These are phyloP conservation scores for Boletus coccyginus DNA, from an alignment of 768 basidiomycete species.

Conservation along the genomic window DNA sequence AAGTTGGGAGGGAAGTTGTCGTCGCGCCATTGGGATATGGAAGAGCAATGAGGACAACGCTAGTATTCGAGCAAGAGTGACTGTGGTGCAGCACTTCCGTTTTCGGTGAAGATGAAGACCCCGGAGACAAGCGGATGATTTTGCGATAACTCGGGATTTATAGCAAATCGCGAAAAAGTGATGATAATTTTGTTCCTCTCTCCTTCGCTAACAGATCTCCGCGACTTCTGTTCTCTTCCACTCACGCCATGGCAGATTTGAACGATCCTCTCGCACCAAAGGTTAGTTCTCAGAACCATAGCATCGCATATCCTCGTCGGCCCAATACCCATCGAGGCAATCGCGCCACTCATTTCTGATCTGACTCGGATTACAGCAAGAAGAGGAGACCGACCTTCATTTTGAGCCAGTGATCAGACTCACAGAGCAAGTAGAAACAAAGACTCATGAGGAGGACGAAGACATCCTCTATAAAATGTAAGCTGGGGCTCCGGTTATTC, in stretches of 20 bases:
- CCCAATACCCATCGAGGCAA: slow-evolving; percentile 21
- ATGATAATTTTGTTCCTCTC: slow-evolving; percentile 26
- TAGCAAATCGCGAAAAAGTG: slow-evolving; percentile 14
- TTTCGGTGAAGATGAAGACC: slow-evolving; percentile 17
- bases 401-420: slow-evolving; percentile 97
- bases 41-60: neutral
- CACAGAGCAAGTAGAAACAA: slow-evolving; percentile 92
- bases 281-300: slow-evolving; percentile 41
- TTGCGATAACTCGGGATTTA: slow-evolving; percentile 8
- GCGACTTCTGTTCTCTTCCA: slow-evolving; percentile 7
- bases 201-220: slow-evolving; percentile 12
- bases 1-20: slow-evolving; percentile 19
- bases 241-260: slow-evolving; percentile 51
- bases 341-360: slow-evolving; percentile 31
- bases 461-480: slow-evolving; percentile 94
- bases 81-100: slow-evolving; percentile 1
- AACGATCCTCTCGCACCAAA: slow-evolving; percentile 68
- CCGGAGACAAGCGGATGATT: slow-evolving; percentile 21
- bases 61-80: neutral
- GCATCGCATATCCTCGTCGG: neutral
- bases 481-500: slow-evolving; percentile 29
- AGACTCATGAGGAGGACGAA: slow-evolving; percentile 95
- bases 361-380: slow-evolving; percentile 33
- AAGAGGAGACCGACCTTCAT: slow-evolving; percentile 84
- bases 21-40: slow-evolving; percentile 34